These are phyloP conservation scores for Exophiala sp. DNA, from an alignment of 2,329 filamentous ascomycete genomes.

Conservation along the genomic window DNA sequence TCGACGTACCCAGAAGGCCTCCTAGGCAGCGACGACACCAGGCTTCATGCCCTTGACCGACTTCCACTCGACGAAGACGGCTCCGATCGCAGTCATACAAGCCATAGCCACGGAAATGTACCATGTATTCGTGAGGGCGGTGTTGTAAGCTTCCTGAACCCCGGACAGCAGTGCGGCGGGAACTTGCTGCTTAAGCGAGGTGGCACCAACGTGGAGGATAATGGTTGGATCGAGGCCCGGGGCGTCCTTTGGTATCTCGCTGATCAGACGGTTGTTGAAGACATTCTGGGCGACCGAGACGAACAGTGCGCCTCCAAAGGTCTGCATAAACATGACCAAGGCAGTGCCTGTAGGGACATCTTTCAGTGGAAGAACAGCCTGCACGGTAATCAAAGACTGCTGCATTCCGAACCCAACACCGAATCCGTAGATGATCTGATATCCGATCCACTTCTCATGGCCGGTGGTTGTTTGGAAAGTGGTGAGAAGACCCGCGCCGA, in stretches of 20 bases:
- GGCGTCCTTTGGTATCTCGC: constrained; percentile 36
- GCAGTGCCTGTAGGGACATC: constrained; percentile 40
- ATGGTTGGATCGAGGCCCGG: constrained; percentile 30
- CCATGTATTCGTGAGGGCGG: constrained; percentile 36
- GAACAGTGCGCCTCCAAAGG: constrained; percentile 45
- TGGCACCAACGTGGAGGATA: constrained; percentile 36
- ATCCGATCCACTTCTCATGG: constrained; percentile 37
- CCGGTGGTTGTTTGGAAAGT: constrained; percentile 35
- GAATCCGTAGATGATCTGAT: constrained; percentile 35
- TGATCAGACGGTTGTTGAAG: constrained; percentile 47
- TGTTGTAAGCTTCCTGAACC: constrained; percentile 36
- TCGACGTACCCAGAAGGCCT: too few relatives aligned
- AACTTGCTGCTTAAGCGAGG: constrained; percentile 33
- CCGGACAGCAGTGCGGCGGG: constrained; percentile 28
- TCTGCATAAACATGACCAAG: constrained; percentile 38
- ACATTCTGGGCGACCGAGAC: constrained; percentile 49
- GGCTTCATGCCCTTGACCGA: constrained; percentile 35
- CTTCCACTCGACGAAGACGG: constrained; percentile 38
- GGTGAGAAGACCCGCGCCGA: constrained; percentile 40
- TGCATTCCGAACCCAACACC: constrained; percentile 37
- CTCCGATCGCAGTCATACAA: constrained; percentile 33
- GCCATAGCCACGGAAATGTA: constrained; percentile 38
- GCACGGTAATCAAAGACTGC: constrained; percentile 39
- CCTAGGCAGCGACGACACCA: constrained; percentile 23
- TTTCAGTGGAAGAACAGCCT: constrained; percentile 34